A percentile compares a stretch with the other conserved stretches of the same genome.
These are phyloP conservation scores for Barbatosphaeria neglecta DNA, from an alignment of 495 filamentous ascomycete genomes.

Conservation along the genomic window DNA sequence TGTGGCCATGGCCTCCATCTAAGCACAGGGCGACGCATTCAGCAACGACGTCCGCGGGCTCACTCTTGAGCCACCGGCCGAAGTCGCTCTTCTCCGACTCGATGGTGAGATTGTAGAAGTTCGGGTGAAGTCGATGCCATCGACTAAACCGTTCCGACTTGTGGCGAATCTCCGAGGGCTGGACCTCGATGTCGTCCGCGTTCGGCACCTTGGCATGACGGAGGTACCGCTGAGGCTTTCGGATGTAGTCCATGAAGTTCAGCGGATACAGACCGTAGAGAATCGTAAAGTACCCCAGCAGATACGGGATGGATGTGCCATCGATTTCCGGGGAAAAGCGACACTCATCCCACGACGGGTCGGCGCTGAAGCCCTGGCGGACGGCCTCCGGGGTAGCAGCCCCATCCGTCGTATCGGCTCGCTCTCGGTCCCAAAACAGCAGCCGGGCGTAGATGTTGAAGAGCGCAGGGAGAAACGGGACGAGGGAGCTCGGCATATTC, in stretches of 20 bases:
- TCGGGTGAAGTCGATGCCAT: constrained; percentile 58
- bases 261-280: constrained; percentile 71
- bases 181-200: constrained; percentile 57
- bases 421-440: constrained; percentile 57
- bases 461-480: constrained; percentile 48
- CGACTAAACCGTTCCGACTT: constrained; percentile 56
- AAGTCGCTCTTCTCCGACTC: constrained; percentile 61
- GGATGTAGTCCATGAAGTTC: constrained; percentile 65
- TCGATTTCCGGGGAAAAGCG: constrained; percentile 43
- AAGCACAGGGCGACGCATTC: constrained; percentile 48
- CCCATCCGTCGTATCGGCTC: constrained; percentile 18
- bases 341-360: constrained; percentile 45
- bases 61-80: constrained; percentile 60
- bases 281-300: constrained; percentile 67
- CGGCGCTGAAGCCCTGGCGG: constrained; percentile 11
- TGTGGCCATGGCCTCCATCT: background rate
- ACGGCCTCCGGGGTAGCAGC: constrained; percentile 15
- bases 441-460: constrained; percentile 67
- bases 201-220: constrained; percentile 49
- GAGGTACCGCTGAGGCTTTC: constrained; percentile 60
- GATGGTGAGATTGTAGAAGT: constrained; percentile 58
- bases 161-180: constrained; percentile 56
- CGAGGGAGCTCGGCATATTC: constrained; percentile 56
- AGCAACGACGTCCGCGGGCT: constrained; percentile 58
- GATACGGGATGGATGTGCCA: constrained; percentile 51